phyloP scores from a whole-genome alignment of 176 grass and related monocot species.

The Carex kokanica region DNA sequence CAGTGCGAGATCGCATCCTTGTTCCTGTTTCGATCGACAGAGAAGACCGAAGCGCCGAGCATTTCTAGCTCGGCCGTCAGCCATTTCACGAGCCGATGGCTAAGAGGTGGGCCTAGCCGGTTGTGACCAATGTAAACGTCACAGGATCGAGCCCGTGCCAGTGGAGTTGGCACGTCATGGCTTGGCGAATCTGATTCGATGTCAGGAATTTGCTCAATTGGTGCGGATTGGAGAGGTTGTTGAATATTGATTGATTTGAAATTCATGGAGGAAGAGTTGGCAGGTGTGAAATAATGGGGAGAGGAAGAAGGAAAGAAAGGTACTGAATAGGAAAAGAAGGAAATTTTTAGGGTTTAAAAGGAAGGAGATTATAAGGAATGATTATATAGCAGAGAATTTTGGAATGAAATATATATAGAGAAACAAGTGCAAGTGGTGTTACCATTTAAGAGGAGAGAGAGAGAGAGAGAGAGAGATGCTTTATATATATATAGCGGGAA shows the following conservation, averaged over 20 bases:
- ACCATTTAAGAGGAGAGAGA: slow-evolving; percentile 12
- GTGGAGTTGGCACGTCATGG: background rate
- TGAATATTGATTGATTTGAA: background rate
- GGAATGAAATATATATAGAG: background rate
- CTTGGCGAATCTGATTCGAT: background rate
- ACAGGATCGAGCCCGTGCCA: slow-evolving; percentile 29
- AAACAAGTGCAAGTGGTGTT: slow-evolving; percentile 3
- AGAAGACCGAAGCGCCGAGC: slow-evolving; percentile 40
- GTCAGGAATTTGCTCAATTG: background rate
- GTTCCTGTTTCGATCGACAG: slow-evolving; percentile 22
- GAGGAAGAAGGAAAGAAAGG: slow-evolving; percentile 18
- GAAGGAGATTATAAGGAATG: background rate
- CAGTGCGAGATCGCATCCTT: slow-evolving; percentile 23
- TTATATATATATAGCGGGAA: slow-evolving; percentile 29
- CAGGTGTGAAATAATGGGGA: background rate
- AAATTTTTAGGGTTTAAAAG: slow-evolving; percentile 7
- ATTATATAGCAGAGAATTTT: background rate
- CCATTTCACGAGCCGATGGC: slow-evolving; percentile 42
- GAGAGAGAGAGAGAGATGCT: background rate
- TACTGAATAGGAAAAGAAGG: background rate
- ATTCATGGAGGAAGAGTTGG: background rate
- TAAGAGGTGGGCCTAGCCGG: background rate
- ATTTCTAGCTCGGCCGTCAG: slow-evolving; percentile 52
- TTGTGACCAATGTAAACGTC: slow-evolving; percentile 49
- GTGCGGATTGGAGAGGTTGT: background rate